Evolutionary conservation across 2,329 filamentous ascomycete genomes (phyloP).

Genomic region (Aspergillus sp.): DNA sequence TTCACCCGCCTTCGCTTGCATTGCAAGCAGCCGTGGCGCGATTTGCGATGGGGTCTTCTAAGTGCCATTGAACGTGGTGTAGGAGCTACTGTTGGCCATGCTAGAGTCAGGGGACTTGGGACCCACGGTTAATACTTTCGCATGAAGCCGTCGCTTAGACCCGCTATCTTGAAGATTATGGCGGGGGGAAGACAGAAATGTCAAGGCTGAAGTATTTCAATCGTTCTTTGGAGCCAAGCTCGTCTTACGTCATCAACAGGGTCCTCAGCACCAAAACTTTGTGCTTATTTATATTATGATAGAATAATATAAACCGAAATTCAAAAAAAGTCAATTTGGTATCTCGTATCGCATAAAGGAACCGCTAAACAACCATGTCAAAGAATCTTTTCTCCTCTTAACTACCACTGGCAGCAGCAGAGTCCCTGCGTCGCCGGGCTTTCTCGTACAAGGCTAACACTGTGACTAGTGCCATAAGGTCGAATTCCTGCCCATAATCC

Average conservation of each 20-base stretch:
- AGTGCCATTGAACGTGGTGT: constrained; percentile 29
- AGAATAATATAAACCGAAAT: neutral
- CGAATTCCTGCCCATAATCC: constrained; percentile 31
- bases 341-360: neutral
- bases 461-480: constrained; percentile 34
- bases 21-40: constrained; percentile 37
- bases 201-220: no score
- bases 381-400: constrained; percentile 10
- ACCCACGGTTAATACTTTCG: neutral
- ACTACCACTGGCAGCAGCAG: constrained; percentile 7
- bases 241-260: no score
- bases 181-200: no score
- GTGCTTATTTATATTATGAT: neutral
- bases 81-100: neutral
- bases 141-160: neutral
- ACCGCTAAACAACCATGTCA: neutral
- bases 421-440: constrained; percentile 20
- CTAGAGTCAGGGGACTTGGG: neutral
- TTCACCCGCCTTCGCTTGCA: constrained; percentile 41
- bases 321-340: neutral
- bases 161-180: neutral
- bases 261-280: no score
- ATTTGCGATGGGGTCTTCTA: constrained; percentile 40
- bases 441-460: constrained; percentile 30
- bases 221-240: no score